Percentiles rank a stretch among this genome's conserved stretches.
phyloP scores from a whole-genome alignment of 352 stramenopile species.

The Phytophthora chlamydospora region DNA sequence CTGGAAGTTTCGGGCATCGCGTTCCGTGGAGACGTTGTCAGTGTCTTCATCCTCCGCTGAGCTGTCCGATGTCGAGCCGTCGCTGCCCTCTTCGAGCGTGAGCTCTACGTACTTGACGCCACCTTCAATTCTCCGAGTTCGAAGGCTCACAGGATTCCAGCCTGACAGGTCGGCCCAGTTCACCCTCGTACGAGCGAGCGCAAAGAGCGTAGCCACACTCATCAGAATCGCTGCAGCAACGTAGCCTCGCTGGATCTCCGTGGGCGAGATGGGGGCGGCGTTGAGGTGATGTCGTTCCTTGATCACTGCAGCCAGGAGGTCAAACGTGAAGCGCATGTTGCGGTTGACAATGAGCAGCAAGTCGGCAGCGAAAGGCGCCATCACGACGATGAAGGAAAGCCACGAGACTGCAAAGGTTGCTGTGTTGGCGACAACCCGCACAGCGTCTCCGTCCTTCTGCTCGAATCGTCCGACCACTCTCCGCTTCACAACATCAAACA shows the following conservation, averaged over 20 bases:
- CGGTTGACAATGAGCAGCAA: slow-evolving; percentile 40
- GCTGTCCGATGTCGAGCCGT: background rate
- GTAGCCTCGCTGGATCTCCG: slow-evolving; percentile 42
- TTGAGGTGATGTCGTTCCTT: slow-evolving; percentile 41
- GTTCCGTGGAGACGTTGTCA: background rate
- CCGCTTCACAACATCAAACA: slow-evolving; percentile 15
- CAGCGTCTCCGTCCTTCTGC: background rate
- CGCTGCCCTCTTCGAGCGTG: slow-evolving; percentile 7
- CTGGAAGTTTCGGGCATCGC: background rate
- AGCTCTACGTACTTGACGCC: slow-evolving; percentile 18
- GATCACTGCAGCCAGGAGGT: slow-evolving; percentile 26
- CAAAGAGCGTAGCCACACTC: slow-evolving; percentile 17
- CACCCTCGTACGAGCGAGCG: slow-evolving; percentile 5
- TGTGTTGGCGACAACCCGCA: slow-evolving; percentile 2
- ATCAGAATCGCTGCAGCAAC: slow-evolving; percentile 19
- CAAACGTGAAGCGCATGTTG: slow-evolving; percentile 50
- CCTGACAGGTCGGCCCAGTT: slow-evolving; percentile 4
- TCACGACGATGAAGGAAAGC: slow-evolving; percentile 25
- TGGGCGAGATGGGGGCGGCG: slow-evolving; percentile 29
- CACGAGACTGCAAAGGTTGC: slow-evolving; percentile 18
- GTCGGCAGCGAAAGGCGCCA: slow-evolving; percentile 41
- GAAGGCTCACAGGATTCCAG: slow-evolving; percentile 8
- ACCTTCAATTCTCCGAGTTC: background rate
- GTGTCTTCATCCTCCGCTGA: slow-evolving; percentile 1
- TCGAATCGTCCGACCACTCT: background rate